Percentiles rank a stretch among this genome's conserved stretches.
These are phyloP conservation scores for Edaphochlamys debaryana DNA, from an alignment of 139 green algal species.

Conservation along the genomic window DNA sequence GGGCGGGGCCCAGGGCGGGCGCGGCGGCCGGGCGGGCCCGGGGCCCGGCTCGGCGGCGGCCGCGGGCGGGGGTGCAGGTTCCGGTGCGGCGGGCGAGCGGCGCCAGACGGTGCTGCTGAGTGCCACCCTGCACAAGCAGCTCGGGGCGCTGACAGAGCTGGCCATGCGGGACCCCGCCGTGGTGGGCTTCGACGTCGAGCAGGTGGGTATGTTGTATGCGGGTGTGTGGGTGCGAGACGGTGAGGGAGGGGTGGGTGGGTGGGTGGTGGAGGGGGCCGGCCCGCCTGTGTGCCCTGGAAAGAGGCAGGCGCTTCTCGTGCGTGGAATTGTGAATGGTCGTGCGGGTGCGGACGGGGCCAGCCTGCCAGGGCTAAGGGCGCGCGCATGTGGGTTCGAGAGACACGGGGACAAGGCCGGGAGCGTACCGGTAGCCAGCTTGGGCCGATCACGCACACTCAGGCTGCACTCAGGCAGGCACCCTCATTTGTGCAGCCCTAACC, in stretches of 20 bases:
- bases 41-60: not conserved
- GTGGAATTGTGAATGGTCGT: no score
- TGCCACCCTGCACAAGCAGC: conserved; percentile 83
- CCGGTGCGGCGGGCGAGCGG: not conserved
- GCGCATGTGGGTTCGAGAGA: no score
- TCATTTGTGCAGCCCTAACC: no score
- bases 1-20: not conserved
- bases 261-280: not conserved
- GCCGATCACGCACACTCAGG: no score
- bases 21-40: not conserved
- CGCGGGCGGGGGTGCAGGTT: no score
- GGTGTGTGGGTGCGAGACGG: not conserved
- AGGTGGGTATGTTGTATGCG: conserved; percentile 36
- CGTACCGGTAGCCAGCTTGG: no score
- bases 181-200: conserved; percentile 72
- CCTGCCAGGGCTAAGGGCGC: no score
- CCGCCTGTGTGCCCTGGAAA: not conserved
- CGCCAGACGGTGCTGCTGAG: conserved; percentile 84
- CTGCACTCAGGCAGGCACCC: no score
- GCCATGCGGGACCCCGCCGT: conserved; percentile 73
- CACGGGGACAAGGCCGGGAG: not conserved
- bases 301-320: no score
- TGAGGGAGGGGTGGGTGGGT: no score
- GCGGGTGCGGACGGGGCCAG: no score
- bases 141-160: conserved; percentile 76